These are phyloP conservation scores for Pestalotiopsis sp. DNA, from an alignment of 2,329 filamentous ascomycete genomes.

Conservation along the genomic window DNA sequence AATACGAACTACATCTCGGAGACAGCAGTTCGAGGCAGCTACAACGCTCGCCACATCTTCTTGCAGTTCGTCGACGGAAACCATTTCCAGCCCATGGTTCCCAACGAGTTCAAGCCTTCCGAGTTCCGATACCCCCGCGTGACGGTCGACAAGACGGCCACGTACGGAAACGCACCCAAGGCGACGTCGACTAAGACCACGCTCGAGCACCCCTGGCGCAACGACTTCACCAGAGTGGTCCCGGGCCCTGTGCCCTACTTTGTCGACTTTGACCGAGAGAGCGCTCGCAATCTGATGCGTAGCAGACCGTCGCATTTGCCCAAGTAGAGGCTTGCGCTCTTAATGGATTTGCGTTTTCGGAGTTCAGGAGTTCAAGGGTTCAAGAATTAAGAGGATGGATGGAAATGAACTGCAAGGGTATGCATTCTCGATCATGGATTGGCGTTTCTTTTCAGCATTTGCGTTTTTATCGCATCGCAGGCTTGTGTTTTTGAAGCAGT, in stretches of 20 bases:
- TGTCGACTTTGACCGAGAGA: constrained; percentile 21
- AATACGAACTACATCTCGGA: constrained; percentile 21
- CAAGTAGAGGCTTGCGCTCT: too few species aligned
- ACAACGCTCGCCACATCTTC: constrained; percentile 37
- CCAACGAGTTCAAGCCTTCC: constrained; percentile 32
- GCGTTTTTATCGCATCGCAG: too few species aligned
- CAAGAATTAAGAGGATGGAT: too few species aligned
- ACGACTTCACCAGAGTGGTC: constrained; percentile 26
- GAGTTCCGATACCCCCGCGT: constrained; percentile 37
- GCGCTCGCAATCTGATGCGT: constrained; percentile 15
- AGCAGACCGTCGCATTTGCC: neutral
- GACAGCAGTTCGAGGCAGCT: constrained; percentile 31
- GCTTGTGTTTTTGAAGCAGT: too few species aligned
- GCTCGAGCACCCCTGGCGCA: constrained; percentile 27
- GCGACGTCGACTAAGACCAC: constrained; percentile 15
- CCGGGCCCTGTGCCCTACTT: constrained; percentile 22
- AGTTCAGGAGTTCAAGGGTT: too few species aligned
- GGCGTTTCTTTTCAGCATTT: too few species aligned
- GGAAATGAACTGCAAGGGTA: too few species aligned
- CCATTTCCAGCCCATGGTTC: constrained; percentile 36
- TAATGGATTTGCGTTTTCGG: too few species aligned
- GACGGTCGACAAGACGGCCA: constrained; percentile 25
- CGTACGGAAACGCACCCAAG: constrained; percentile 24
- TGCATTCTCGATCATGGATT: too few species aligned
- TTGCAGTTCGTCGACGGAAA: constrained; percentile 25